Base-by-base conservation (phyloP, 257 asterid genomes). In the Petrea volubilis region DNA sequence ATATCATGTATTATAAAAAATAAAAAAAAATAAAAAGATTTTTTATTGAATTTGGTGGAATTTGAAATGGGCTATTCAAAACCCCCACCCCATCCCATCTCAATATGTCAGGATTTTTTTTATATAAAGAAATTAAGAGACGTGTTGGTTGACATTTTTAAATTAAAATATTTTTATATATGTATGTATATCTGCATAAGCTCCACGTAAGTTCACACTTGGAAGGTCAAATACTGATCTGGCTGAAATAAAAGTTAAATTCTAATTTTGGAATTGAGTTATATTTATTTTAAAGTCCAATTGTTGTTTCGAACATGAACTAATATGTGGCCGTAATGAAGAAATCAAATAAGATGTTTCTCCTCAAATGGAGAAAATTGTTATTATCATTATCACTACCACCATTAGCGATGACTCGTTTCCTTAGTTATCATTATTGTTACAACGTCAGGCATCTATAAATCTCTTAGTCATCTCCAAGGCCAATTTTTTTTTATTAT, bases 161-260 rank as follows among this genome's bases (percentile, higher is more conserved):
- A 18, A 64, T 56, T 31, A n/a, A n/a, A n/a, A n/a, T n/a, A n/a
- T n/a, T n/a, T n/a, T n/a, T n/a, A n/a, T n/a, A n/a, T 11, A 38
- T 31, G 38, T 57, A 46, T 5, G 3, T 0, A 50, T 4, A 38
- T 67, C 64, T 24, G 41, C 61, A 28, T 59, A 66, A 74, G 74
- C 58, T 74, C 74, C 79, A 66, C 69, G 34, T 74, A 36, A 47
- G 18, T 58, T 29, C 69, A 40, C 44, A 40, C 64, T 33, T 17
- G 64, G 74, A 33, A 27, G 14, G 68, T 44, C 56, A 18, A 69
- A 25, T 24, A 68, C 53, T 53, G 55, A 52, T 47, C 47, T 29
- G 44, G 28, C 23, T 23, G 49, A n/a, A 28, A 40, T 33, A 4
- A 60, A 33, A 12, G 12, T 31, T 31, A 3, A 31, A 8, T 28